These are phyloP conservation scores for Russula emetica DNA, from an alignment of 768 basidiomycete genomes.

Conservation along the genomic window DNA sequence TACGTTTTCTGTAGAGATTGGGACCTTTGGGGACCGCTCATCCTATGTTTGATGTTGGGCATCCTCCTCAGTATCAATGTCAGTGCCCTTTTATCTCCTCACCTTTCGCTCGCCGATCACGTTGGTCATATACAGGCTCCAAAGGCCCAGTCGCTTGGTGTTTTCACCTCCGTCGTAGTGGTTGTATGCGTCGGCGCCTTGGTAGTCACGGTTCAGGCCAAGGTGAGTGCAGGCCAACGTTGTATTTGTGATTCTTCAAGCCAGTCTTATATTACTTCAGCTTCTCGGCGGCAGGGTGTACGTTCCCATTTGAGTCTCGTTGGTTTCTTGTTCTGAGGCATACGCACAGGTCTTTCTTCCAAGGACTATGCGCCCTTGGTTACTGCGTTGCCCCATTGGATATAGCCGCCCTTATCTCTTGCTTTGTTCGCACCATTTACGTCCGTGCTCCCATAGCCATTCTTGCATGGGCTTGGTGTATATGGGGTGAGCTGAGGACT, in stretches of 20 bases:
- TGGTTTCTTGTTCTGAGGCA: background rate
- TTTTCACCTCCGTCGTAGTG: conserved; percentile 93
- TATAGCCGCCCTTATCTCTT: conserved; percentile 82
- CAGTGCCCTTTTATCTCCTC: conserved; percentile 28
- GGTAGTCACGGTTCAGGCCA: conserved; percentile 92
- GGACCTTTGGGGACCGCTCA: conserved; percentile 96
- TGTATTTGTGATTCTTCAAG: background rate
- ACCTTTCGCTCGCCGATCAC: background rate
- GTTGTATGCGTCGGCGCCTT: conserved; percentile 89
- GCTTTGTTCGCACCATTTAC: conserved; percentile 81
- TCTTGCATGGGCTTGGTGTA: conserved; percentile 90
- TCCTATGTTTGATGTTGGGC: conserved; percentile 74
- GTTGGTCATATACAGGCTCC: conserved; percentile 59
- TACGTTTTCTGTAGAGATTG: conserved; percentile 60
- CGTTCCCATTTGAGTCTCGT: conserved; percentile 29
- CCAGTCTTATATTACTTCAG: conserved; percentile 37
- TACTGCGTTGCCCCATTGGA: conserved; percentile 94
- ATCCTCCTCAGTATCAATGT: conserved; percentile 86
- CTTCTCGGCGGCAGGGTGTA: conserved; percentile 81
- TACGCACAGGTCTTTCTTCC: conserved; percentile 78
- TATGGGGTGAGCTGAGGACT: conserved; percentile 73
- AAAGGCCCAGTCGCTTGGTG: conserved; percentile 70
- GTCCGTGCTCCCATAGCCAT: conserved; percentile 83
- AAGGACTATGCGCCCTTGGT: conserved; percentile 89
- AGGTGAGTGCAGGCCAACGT: conserved; percentile 45